phyloP scores from a whole-genome alignment of 495 filamentous ascomycete species.

The Tuber brumale region DNA sequence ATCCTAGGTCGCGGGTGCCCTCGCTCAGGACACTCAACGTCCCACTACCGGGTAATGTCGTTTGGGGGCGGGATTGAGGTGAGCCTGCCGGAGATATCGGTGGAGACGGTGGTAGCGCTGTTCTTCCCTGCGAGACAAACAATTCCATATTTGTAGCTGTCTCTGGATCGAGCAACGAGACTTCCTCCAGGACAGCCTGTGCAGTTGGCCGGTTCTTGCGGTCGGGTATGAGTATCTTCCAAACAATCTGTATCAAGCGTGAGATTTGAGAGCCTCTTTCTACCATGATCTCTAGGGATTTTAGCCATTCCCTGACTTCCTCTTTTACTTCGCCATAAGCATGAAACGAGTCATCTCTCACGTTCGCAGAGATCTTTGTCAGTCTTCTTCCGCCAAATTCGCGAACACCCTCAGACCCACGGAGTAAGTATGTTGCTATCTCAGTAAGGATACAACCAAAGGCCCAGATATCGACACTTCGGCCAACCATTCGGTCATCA shows the following conservation, averaged over 20 bases:
- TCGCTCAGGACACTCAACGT: not conserved
- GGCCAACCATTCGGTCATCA: slow-evolving; percentile 16
- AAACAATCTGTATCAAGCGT: not conserved
- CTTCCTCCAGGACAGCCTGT: not conserved
- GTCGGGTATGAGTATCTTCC: not conserved
- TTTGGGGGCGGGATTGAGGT: not conserved
- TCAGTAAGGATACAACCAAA: slow-evolving; percentile 40
- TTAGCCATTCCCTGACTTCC: slow-evolving; percentile 5
- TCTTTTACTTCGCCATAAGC: not conserved
- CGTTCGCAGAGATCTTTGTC: not conserved
- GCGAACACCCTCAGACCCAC: not conserved
- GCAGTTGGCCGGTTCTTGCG: not conserved
- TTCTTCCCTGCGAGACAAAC: not conserved
- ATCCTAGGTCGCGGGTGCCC: not conserved
- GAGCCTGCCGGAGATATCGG: not conserved
- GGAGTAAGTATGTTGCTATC: slow-evolving; percentile 21
- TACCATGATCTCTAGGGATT: not conserved
- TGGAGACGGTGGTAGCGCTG: not conserved
- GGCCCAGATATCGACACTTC: slow-evolving; percentile 40
- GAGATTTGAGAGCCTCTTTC: not conserved
- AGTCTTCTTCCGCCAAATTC: slow-evolving; percentile 7
- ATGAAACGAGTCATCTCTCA: not conserved
- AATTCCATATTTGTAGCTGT: not conserved
- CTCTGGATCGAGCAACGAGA: not conserved
- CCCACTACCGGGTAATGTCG: not conserved